phyloP scores from a whole-genome alignment of 441 rosid genomes.

The Brassica balearica region DNA sequence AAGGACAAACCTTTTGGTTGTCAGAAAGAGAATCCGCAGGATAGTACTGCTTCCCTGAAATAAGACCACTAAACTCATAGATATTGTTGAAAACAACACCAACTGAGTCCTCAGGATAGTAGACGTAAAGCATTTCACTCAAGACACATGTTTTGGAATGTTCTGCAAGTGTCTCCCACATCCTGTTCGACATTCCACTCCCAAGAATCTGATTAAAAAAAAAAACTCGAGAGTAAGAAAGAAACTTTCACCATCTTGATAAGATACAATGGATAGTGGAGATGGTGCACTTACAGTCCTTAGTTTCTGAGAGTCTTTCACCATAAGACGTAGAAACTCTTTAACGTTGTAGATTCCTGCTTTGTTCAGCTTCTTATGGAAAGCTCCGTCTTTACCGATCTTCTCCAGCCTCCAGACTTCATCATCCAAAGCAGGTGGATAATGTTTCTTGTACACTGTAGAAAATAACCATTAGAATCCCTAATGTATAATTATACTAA shows the following conservation, averaged over 20 bases:
- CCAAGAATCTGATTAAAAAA: conserved; percentile 70
- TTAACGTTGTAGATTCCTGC: conserved; percentile 69
- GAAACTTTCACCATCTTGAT: neutral
- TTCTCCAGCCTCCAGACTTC: conserved; percentile 96
- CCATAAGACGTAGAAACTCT: conserved; percentile 79
- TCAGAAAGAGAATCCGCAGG: conserved; percentile 85
- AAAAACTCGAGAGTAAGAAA: conserved; percentile 26
- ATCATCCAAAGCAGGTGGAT: conserved; percentile 83
- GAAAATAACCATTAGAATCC: neutral
- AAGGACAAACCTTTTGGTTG: conserved; percentile 71
- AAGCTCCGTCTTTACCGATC: conserved; percentile 92
- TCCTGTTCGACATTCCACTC: conserved; percentile 95
- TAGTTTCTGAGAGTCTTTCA: conserved; percentile 72
- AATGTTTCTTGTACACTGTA: conserved; percentile 94
- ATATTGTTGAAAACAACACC: conserved; percentile 87
- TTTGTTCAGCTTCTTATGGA: conserved; percentile 84
- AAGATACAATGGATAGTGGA: conserved; percentile 25
- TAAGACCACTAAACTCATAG: conserved; percentile 76
- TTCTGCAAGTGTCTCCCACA: conserved; percentile 91
- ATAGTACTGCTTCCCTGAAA: conserved; percentile 66
- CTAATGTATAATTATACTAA: too few relatives aligned
- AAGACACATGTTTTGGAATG: conserved; percentile 88
- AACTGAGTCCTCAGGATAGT: conserved; percentile 76
- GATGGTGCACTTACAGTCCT: conserved; percentile 62
- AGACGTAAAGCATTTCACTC: conserved; percentile 76